These are phyloP conservation scores for Carex myosuroides DNA, from an alignment of 176 grass and related monocot species.

Conservation along the genomic window DNA sequence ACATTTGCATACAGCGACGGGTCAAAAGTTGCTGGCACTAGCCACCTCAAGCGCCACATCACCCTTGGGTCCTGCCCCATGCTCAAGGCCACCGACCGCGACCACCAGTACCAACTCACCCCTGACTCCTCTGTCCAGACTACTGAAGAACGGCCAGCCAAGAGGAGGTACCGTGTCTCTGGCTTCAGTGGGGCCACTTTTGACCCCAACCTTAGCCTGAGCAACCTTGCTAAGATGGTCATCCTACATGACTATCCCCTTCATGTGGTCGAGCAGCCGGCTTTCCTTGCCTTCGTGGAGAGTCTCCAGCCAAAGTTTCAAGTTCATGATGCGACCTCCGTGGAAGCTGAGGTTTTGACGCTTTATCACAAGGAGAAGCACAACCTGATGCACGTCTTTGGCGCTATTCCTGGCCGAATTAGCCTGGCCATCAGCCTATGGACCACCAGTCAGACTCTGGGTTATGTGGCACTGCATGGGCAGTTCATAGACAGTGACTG, in stretches of 20 bases:
- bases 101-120: conserved; percentile 20
- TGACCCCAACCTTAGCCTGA: conserved; percentile 34
- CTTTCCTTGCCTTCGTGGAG: conserved; percentile 38
- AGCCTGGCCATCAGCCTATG: conserved; percentile 29
- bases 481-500: conserved; percentile 51
- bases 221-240: conserved; percentile 43
- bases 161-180: conserved; percentile 54
- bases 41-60: conserved; percentile 68
- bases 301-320: conserved; percentile 41
- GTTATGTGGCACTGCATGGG: conserved; percentile 37
- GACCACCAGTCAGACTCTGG: conserved; percentile 47
- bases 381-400: conserved; percentile 20
- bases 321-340: conserved; percentile 3
- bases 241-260: conserved; percentile 49
- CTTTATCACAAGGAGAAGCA: conserved; percentile 36
- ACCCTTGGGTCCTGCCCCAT: conserved; percentile 55
- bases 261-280: conserved; percentile 35
- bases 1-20: conserved; percentile 56
- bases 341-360: conserved; percentile 32
- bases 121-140: conserved; percentile 19
- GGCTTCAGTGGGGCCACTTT: conserved; percentile 44
- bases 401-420: conserved; percentile 38
- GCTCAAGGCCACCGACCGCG: conserved; percentile 28
- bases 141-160: conserved; percentile 28
- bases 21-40: conserved; percentile 58